phyloP scores from a whole-genome alignment of 495 filamentous ascomycete species.

The Tuber calosporum region DNA sequence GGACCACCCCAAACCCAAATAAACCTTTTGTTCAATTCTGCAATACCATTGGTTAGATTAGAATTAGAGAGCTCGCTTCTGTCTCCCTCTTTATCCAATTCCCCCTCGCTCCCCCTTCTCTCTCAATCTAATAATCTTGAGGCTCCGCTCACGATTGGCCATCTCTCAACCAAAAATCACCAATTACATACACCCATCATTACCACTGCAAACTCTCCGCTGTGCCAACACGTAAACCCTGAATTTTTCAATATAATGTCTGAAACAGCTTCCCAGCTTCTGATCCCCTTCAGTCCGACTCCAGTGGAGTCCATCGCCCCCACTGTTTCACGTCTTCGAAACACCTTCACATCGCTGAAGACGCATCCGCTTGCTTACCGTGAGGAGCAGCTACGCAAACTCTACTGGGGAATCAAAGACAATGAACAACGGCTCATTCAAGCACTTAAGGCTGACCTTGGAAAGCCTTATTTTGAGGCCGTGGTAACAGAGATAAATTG shows the following conservation, averaged over 20 bases:
- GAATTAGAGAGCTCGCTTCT: not conserved
- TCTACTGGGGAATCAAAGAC: conserved; percentile 86
- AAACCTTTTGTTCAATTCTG: not conserved
- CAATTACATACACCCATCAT: not conserved
- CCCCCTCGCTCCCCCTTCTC: not conserved
- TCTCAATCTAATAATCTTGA: not conserved
- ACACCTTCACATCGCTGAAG: conserved; percentile 49
- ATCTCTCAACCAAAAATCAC: not conserved
- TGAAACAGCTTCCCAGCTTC: not conserved
- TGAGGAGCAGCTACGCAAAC: conserved; percentile 74
- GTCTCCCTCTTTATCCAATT: not conserved
- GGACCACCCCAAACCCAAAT: not conserved
- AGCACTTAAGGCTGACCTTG: conserved; percentile 66
- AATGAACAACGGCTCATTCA: conserved; percentile 60
- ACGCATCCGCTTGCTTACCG: conserved; percentile 76
- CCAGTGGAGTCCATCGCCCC: conserved; percentile 25
- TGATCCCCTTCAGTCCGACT: conserved; percentile 19
- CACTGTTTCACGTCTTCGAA: conserved; percentile 22
- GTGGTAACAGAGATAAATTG: conserved; percentile 32
- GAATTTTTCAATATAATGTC: not conserved
- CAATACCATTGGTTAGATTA: not conserved
- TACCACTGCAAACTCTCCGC: not conserved
- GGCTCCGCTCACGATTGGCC: not conserved
- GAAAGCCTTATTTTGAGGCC: conserved; percentile 57
- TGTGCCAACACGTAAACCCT: not conserved